Conservation (phyloP, 495 filamentous ascomycete genomes). For the Penicillium longicatenatum region DNA sequence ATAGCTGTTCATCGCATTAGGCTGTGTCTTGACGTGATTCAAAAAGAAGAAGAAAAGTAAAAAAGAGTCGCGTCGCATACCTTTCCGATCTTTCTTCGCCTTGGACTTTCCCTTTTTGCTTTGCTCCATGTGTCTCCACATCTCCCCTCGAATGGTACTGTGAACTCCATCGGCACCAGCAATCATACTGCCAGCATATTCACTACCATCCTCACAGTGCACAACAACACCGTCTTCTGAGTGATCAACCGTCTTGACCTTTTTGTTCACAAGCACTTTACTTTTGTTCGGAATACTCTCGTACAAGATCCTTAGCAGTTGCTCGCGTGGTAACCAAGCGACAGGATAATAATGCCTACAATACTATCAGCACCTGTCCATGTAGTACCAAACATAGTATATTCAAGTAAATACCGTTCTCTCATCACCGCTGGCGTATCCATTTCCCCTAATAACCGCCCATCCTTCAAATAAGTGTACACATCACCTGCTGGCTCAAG, state of each 20-base stretch:
- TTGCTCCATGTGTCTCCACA: neutral
- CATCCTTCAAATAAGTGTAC: neutral
- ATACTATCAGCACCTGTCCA: neutral
- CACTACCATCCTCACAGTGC: neutral
- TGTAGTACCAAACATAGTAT: neutral
- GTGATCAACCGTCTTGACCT: neutral
- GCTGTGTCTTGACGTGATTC: neutral
- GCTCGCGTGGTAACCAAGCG: neutral
- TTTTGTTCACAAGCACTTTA: neutral
- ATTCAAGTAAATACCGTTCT: neutral
- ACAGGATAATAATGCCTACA: neutral
- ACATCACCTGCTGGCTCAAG: neutral
- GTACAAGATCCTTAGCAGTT: neutral
- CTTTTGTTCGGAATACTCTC: neutral
- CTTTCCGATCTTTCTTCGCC: neutral
- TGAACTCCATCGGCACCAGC: neutral
- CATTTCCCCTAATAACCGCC: neutral
- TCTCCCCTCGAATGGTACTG: neutral
- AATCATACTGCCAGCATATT: neutral
- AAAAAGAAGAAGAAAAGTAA: no score
- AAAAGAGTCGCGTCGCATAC: no score
- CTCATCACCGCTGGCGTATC: neutral
- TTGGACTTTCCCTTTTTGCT: neutral
- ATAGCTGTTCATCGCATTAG: neutral
- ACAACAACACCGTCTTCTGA: neutral